Percentiles rank a stretch among this genome's conserved stretches.
phyloP scores from a whole-genome alignment of 176 grass and related monocot species.

The Raddia distichophylla region DNA sequence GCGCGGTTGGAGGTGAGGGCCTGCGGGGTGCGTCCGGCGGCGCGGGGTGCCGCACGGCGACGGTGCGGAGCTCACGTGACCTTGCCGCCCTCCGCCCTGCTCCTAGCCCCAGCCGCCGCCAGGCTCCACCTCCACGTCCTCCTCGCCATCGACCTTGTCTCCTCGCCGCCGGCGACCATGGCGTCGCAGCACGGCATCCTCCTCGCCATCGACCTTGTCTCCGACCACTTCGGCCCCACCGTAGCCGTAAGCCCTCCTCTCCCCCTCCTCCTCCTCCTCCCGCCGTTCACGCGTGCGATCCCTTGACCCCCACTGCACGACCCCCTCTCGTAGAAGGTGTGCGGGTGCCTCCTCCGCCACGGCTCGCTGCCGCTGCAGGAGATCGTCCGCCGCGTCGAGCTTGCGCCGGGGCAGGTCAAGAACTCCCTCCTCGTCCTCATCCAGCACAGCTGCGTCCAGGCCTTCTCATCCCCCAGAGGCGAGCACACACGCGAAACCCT shows the following conservation, averaged over 20 bases:
- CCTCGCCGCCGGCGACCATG: constrained; percentile 47
- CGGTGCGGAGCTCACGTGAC: no score
- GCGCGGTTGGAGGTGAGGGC: no score
- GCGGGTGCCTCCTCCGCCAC: constrained; percentile 64
- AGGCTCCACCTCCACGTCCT: no score
- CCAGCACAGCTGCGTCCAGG: constrained; percentile 91
- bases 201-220: constrained; percentile 61
- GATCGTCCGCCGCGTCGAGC: constrained; percentile 51
- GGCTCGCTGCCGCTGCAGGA: constrained; percentile 68
- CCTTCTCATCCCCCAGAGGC: constrained; percentile 59
- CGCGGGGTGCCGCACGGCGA: no score
- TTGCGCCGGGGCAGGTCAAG: constrained; percentile 60
- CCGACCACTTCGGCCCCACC: constrained; percentile 68
- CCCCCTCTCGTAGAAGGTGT: constrained; percentile 64
- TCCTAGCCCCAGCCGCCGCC: no score
- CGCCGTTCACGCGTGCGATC: no score
- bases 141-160: no score
- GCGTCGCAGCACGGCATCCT: constrained; percentile 57
- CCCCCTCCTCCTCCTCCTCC: not conserved
- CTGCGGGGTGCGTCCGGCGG: no score
- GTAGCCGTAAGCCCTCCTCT: constrained; percentile 57
- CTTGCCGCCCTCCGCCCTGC: no score
- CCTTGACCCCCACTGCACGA: constrained; percentile 1
- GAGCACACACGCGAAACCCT: not conserved
- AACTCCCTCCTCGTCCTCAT: constrained; percentile 86